Conservation (phyloP, 768 basidiomycete genomes). For the Lactifluus subvellereus region DNA sequence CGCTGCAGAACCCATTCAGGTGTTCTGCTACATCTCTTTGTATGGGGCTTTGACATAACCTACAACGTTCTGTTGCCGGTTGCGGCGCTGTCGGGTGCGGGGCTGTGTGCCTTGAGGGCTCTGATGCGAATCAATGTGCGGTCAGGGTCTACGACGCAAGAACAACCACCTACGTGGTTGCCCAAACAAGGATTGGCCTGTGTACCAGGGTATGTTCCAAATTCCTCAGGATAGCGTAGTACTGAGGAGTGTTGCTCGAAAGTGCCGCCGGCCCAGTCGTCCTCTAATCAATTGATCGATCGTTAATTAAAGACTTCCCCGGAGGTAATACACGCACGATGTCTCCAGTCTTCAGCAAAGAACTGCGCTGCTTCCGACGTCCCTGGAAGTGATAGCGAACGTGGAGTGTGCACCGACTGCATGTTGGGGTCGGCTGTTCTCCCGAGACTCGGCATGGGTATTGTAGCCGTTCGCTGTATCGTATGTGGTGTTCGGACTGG, state of each 20-base stretch:
- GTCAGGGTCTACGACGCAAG: too few species aligned
- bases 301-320: not conserved
- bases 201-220: too few species aligned
- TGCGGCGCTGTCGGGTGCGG: not conserved
- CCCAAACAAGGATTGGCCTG: too few species aligned
- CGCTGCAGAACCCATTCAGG: constrained; percentile 6
- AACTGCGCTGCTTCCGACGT: not conserved
- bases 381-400: not conserved
- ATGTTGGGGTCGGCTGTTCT: too few species aligned
- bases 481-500: not conserved
- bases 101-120: too few species aligned
- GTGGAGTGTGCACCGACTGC: not conserved
- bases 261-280: not conserved
- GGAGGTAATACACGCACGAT: not conserved
- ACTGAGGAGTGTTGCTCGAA: not conserved
- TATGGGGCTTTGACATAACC: not conserved
- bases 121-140: too few species aligned
- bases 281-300: not conserved
- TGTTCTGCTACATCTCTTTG: not conserved
- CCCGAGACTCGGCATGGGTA: not conserved
- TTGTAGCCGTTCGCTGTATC: not conserved
- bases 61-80: not conserved
- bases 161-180: too few species aligned
- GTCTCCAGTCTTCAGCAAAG: not conserved
- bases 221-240: too few species aligned